Evolutionary conservation across 257 asterid species (phyloP).

Genomic region (Haberlea rhodopensis): DNA sequence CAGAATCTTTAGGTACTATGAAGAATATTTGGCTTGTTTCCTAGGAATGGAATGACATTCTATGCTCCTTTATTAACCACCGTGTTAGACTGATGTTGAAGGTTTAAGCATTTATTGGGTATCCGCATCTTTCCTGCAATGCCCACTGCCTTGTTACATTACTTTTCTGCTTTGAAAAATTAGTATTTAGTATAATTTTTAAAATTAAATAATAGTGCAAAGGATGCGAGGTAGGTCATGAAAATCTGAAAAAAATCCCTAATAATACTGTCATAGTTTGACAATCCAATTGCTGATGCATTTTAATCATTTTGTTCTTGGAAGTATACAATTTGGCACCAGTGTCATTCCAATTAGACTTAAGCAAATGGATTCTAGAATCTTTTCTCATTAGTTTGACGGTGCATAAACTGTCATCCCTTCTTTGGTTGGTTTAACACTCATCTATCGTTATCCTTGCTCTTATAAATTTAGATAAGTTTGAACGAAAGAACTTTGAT

Average conservation of each 20-base stretch:
- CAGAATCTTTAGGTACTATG: background rate
- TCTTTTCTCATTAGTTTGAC: background rate
- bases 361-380: background rate
- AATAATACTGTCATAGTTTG: no score
- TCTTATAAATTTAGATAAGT: background rate
- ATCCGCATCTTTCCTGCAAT: background rate
- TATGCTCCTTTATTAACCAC: conserved; percentile 14
- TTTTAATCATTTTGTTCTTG: no score
- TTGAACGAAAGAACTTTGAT: background rate
- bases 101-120: background rate
- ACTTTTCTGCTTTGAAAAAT: background rate
- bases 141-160: background rate
- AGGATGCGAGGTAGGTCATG: background rate
- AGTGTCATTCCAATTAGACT: background rate
- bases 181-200: conserved; percentile 7
- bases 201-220: background rate
- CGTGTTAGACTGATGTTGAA: background rate
- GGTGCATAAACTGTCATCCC: background rate
- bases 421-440: background rate
- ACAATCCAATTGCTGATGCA: background rate
- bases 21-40: conserved; percentile 13
- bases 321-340: background rate
- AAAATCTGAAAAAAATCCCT: background rate
- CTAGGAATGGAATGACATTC: background rate
- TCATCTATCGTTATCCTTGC: background rate